Base-by-base conservation (phyloP, 768 basidiomycete genomes). In the Pisolithus sp. region DNA sequence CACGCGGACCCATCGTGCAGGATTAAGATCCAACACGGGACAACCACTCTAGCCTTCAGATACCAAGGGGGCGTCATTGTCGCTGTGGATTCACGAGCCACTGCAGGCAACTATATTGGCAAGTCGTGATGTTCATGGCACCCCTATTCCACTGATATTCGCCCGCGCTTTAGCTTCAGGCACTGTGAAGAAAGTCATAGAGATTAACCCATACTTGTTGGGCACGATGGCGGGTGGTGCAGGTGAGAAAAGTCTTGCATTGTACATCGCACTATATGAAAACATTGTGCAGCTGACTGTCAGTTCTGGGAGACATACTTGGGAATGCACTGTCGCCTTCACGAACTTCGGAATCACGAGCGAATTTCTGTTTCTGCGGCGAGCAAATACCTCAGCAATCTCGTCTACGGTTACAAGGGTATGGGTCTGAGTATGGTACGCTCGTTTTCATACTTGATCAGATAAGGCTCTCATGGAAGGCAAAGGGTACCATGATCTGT, bases 201-300 rank as follows among this genome's bases (percentile, higher is more conserved):
- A 99, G 74, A 99, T 99, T 71, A 98, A 98, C 73, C 92, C 92
- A 39, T 98, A 93, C 74, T 73, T 99, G 46, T 80, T 99, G n/a
- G 96, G 96, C 55, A 99, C 96, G 2, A 98, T 99, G 95, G 96
- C 96, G 56, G 96, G 96, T 71, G 95, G 95, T 70, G 96, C 96
- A 60, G 95, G 93, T 85, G 64, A 58, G 78, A 76, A 15, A 47
- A 21, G 49, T 39, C 28, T 17, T 31, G 36, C 2, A 50, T 36
- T 55, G 10, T 50, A 50, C 44, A 24, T 8, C 34, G 18, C 28
- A 42, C 2, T 8, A 38, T 60, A 45, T 55, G 49, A 28, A 54
- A 50, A 20, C 49, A 38, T 28, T 38, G 41, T 57, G n/a, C 56
- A 90, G 92, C 93, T 50, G 91, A 94, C 67, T 93, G 93, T 62